phyloP scores from a whole-genome alignment of 2,329 filamentous ascomycete genomes.

The Cercospora berteroae region DNA sequence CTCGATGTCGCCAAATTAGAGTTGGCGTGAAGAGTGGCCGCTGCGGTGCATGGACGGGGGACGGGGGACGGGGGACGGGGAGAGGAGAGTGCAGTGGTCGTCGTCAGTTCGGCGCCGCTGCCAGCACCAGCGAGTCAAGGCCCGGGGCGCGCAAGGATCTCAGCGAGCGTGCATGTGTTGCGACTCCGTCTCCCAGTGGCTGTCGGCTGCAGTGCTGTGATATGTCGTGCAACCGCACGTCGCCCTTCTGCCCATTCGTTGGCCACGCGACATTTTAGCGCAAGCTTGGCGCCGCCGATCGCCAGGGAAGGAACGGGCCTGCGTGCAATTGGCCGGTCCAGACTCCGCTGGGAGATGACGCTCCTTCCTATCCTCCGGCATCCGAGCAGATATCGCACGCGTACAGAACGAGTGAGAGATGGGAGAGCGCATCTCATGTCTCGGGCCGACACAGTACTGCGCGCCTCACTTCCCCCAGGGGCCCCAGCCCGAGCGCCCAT shows the following conservation, averaged over 20 bases:
- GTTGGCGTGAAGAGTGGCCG: constrained; percentile 1
- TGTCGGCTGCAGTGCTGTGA: background rate
- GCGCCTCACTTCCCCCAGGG: background rate
- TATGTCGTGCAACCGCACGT: constrained; percentile 8
- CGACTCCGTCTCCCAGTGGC: background rate
- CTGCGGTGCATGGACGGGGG: background rate
- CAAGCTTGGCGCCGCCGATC: background rate
- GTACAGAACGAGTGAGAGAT: background rate
- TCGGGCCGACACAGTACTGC: background rate
- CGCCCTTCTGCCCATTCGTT: background rate
- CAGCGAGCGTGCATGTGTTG: background rate
- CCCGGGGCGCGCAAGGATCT: background rate
- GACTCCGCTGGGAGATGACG: background rate
- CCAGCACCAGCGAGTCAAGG: background rate
- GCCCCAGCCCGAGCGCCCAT: background rate
- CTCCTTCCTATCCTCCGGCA: background rate
- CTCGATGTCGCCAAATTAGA: background rate
- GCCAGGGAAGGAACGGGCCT: background rate
- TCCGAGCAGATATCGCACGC: background rate
- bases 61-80: no score
- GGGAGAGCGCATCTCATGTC: background rate
- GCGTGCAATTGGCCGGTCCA: background rate
- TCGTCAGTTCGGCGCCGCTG: constrained; percentile 1
- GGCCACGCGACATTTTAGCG: constrained; percentile 7
- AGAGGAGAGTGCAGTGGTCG: background rate